phyloP scores from a whole-genome alignment of 306 rosid genomes.

The Canavalia gladiata region DNA sequence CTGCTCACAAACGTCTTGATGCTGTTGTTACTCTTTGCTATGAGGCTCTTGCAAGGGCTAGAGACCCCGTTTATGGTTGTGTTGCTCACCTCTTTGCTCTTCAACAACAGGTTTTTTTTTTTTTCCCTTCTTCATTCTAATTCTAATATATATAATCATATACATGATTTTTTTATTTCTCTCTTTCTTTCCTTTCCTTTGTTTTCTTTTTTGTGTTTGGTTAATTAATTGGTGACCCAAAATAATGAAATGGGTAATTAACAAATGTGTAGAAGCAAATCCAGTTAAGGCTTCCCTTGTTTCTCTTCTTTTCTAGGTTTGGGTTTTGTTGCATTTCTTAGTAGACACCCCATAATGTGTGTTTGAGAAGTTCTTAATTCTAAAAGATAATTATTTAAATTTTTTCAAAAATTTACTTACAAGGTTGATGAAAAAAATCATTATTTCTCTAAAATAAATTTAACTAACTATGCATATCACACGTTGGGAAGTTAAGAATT shows the following conservation, averaged over 20 bases:
- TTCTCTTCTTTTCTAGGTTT: constrained; percentile 6
- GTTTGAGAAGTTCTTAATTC: not conserved
- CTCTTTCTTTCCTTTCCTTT: not conserved
- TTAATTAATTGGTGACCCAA: not conserved
- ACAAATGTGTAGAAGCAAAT: not conserved
- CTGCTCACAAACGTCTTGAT: constrained; percentile 71
- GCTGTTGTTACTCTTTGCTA: constrained; percentile 86
- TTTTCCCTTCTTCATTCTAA: not conserved
- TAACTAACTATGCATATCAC: not conserved
- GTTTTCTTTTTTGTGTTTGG: too few species aligned
- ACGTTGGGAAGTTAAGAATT: not conserved
- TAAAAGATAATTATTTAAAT: not conserved
- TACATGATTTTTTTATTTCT: not conserved
- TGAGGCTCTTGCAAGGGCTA: constrained; percentile 82
- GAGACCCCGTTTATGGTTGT: constrained; percentile 94
- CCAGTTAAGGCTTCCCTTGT: not conserved
- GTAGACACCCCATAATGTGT: not conserved
- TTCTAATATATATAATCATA: not conserved
- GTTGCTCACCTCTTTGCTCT: constrained; percentile 83
- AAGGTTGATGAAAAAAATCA: not conserved
- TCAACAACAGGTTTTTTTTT: constrained; percentile 76
- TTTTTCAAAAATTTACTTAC: not conserved
- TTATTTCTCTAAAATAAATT: not conserved
- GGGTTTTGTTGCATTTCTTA: constrained; percentile 21
- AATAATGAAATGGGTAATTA: not conserved